These are phyloP conservation scores for Lasiosphaeriaceae sp. DNA, from an alignment of 495 filamentous ascomycete species.

Conservation along the genomic window DNA sequence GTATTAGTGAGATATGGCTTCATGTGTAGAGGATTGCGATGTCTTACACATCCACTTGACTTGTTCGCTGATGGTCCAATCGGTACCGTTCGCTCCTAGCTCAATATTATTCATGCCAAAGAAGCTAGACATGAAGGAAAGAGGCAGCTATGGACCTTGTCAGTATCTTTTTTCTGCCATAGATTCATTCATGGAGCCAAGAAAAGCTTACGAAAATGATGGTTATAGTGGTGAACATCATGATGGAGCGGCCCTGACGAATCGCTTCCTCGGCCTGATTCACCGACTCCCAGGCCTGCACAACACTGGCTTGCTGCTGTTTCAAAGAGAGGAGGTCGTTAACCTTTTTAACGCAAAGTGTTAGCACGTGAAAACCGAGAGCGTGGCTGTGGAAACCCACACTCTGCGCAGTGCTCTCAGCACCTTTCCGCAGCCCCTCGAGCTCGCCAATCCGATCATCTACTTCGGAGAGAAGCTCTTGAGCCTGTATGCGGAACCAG, in stretches of 20 bases:
- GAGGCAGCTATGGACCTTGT: conserved; percentile 1
- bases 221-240: conserved; percentile 63
- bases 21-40: neutral
- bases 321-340: conserved; percentile 54
- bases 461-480: conserved; percentile 13
- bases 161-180: neutral
- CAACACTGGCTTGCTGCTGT: conserved; percentile 60
- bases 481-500: conserved; percentile 21
- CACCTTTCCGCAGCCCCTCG: conserved; percentile 18
- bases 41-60: neutral
- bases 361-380: neutral
- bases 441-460: conserved; percentile 20
- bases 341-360: conserved; percentile 11
- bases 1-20: neutral
- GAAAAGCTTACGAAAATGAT: conserved; percentile 47
- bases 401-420: conserved; percentile 17
- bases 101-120: conserved; percentile 11
- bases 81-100: neutral
- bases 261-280: conserved; percentile 56
- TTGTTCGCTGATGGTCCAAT: neutral
- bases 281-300: conserved; percentile 54
- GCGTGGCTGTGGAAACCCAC: conserved; percentile 10
- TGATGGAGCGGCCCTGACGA: conserved; percentile 54
- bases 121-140: conserved; percentile 11
- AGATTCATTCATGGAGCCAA: neutral